These are phyloP conservation scores for Naegleria lovaniensis DNA, from an alignment of 208 protist genomes.

Conservation along the genomic window DNA sequence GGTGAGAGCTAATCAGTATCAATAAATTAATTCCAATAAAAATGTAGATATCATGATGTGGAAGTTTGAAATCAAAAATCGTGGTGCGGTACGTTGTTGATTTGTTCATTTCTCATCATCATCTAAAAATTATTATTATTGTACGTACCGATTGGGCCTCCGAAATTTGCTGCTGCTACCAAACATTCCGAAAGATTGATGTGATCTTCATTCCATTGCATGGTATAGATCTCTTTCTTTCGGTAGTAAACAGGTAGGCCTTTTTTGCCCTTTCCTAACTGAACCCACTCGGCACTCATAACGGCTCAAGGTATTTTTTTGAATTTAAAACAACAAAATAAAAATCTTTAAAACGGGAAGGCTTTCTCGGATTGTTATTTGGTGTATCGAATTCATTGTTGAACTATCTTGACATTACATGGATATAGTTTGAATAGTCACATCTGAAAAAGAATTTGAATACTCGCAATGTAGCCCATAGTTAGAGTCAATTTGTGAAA, in stretches of 20 bases:
- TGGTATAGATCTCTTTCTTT: conserved; percentile 13
- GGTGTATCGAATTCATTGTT: too few species aligned
- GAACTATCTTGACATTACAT: too few species aligned
- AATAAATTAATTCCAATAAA: too few species aligned
- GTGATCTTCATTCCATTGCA: not conserved
- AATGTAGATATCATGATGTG: too few species aligned
- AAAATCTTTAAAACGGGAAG: too few species aligned
- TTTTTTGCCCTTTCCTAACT: not conserved
- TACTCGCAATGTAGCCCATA: too few species aligned
- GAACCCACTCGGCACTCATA: not conserved
- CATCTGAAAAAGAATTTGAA: too few species aligned
- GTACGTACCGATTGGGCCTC: conserved; percentile 15
- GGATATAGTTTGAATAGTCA: too few species aligned
- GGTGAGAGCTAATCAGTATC: not conserved
- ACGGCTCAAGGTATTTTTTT: too few species aligned
- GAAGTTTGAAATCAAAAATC: too few species aligned
- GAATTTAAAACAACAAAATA: too few species aligned
- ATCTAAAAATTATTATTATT: not conserved
- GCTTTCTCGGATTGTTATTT: too few species aligned
- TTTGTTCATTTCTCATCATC: not conserved
- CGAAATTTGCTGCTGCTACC: not conserved
- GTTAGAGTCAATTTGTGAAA: not conserved
- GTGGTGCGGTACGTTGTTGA: not conserved
- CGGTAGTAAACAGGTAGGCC: conserved; percentile 4
- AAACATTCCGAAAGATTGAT: not conserved